phyloP scores from a whole-genome alignment of 257 asterid species.

The Hygrophila difformis region DNA sequence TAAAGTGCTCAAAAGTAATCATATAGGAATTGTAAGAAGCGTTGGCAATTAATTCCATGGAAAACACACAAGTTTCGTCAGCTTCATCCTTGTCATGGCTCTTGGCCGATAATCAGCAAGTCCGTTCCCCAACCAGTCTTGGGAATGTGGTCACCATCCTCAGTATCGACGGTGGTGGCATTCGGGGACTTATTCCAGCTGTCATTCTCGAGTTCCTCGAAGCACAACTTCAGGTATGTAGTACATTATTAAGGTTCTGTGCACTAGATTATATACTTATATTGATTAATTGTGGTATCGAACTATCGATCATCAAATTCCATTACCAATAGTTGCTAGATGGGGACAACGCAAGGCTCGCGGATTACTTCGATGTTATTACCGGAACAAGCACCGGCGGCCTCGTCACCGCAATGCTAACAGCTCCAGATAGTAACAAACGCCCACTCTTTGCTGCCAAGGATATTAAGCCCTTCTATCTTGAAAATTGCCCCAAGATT shows the following conservation, averaged over 20 bases:
- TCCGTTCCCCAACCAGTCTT: conserved; percentile 26
- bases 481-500: conserved; percentile 30
- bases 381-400: conserved; percentile 77
- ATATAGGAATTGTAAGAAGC: too few species aligned
- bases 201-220: conserved; percentile 34
- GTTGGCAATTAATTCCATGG: too few species aligned
- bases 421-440: conserved; percentile 36
- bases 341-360: conserved; percentile 47
- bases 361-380: conserved; percentile 56
- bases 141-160: conserved; percentile 36
- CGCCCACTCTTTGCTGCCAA: conserved; percentile 51
- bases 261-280: too few species aligned
- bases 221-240: conserved; percentile 36
- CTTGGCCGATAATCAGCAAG: too few species aligned
- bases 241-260: too few species aligned
- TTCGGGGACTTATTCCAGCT: conserved; percentile 49
- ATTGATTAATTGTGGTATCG: too few species aligned
- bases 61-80: too few species aligned
- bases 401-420: conserved; percentile 43
- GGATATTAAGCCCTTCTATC: conserved; percentile 40
- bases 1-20: too few species aligned
- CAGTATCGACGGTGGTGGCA: conserved; percentile 55
- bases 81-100: too few species aligned
- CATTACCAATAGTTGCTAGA: conserved; percentile 43
- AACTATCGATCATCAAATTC: too few species aligned